Base-by-base conservation (phyloP, 2,329 filamentous ascomycete genomes). In the Nemania sp. region DNA sequence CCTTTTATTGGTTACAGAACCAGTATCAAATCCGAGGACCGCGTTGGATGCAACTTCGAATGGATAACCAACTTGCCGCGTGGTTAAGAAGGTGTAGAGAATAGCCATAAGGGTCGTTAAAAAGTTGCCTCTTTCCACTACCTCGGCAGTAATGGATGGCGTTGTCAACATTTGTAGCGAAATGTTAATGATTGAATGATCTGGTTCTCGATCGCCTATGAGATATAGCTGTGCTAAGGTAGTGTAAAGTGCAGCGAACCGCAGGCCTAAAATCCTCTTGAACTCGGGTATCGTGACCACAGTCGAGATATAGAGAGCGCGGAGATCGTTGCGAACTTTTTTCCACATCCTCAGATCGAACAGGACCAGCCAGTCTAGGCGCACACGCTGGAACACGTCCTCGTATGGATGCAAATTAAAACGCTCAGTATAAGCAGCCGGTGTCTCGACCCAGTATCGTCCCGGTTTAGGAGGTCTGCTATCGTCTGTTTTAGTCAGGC, bases 261-360 rank as follows among this genome's bases (percentile, higher is more conserved):
- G 87, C 45, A 99, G 80, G 1, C 94, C 93, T 57, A 99, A 81
- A 10, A 99, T 87, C 18, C 94, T 88, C 78, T 99, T 99, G 83
- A 99, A 99, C 72, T 96, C 87, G 4, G 95, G 94, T 56, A 99
- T 92, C 5, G 91, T 92, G 49, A 99, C 93, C 5, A 99, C 92
- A 0, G 95, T 99, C 50, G 91, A 95, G 69, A 99, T 97, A 76
- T 97, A 98, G 1, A 99, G 84, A 65, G 97, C 90, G 34, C 95
- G 88, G 58, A 99, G 83, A 72, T 96, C 91, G 51, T 94, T 92
- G 58, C 95, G 87, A 34, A 96, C 86, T 73, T 92, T 95, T 77
- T 99, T 99, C 95, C 95, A 99, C 83, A 99, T 87, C 43, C 95
- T 84, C 53, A 99, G 78, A 74, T 99, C 95, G 73, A 97, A 99